These are phyloP conservation scores for Piper betle DNA, from an alignment of 164 flowering plant species.

Conservation along the genomic window DNA sequence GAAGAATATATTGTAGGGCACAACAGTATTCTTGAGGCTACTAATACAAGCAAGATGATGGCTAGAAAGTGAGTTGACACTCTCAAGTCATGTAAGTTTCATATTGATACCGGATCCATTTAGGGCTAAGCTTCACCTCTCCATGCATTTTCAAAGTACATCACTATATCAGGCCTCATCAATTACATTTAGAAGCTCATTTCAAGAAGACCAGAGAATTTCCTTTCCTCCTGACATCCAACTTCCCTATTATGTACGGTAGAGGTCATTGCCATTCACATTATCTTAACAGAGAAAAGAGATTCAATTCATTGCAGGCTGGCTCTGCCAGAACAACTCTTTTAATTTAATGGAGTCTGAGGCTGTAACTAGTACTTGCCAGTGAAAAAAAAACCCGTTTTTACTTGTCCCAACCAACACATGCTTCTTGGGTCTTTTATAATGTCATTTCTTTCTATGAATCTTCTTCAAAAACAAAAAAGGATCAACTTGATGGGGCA, in stretches of 20 bases:
- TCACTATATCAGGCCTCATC: not conserved
- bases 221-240: not conserved
- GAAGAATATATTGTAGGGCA: too few species aligned
- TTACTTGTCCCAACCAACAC: not conserved
- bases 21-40: not conserved
- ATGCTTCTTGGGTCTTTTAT: not conserved
- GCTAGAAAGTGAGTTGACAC: not conserved
- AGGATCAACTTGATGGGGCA: not conserved
- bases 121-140: conserved; percentile 1
- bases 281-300: not conserved
- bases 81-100: not conserved
- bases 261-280: not conserved
- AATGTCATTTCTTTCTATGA: not conserved
- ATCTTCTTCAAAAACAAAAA: not conserved
- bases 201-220: not conserved
- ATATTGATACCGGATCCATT: not conserved
- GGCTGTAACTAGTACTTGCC: not conserved
- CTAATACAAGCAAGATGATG: not conserved
- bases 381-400: not conserved
- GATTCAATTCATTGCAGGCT: not conserved
- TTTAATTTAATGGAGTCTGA: not conserved
- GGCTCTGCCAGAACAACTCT: not conserved
- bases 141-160: not conserved
- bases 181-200: not conserved
- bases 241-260: not conserved